Evolutionary conservation across 2,329 filamentous ascomycete genomes (phyloP), one percentile per base, ranked within the genome.

Genomic region (Colletotrichum scovillei): DNA sequence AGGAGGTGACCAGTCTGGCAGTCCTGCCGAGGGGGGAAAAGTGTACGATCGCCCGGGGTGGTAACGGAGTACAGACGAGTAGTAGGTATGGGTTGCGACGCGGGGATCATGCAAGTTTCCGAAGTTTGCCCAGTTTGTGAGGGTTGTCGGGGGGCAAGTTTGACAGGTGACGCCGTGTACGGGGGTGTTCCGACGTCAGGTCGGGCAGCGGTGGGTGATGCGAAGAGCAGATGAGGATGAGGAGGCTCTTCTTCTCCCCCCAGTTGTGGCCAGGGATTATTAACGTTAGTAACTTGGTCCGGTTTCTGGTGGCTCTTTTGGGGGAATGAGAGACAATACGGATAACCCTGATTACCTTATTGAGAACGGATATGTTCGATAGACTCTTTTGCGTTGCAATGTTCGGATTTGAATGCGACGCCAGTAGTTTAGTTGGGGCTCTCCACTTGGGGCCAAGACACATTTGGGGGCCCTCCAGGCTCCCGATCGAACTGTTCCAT

Each of bases 71-170:
- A 42, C 38, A 42, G 38, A 42, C 38, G 38, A 35, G 38, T 52
- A 12, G 57, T 52, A 12, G 57, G 60, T 46, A 55, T 56, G 55
- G n/a, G 58, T 66, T 66, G 42, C 42, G 67, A 70, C 56, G 56
- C 70, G 60, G 70, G 70, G 70, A 66, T 66, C 67, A 73, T 52
- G 56, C 67, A 70, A 11, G 67, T 60, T 70, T 60, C 56, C 60
- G 55, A 56, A 60, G 32, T 38, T 49, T 26, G 49, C 32, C 32
- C 8, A 46, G 30, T 26, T 46, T 49, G 55, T 30, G 28, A 30
- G 32, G 12, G 32, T 35, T 14, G 32, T 35, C 3, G 8, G 26
- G 32, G 55, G 59, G 53, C 52, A 28, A 24, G 19, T 60, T 57
- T 70, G 67, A 70, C 46, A 64, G 56, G n/a, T 55, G 70, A 53